Evolutionary conservation across 257 asterid genomes (phyloP).

Genomic region (Ligustrum vulgare): DNA sequence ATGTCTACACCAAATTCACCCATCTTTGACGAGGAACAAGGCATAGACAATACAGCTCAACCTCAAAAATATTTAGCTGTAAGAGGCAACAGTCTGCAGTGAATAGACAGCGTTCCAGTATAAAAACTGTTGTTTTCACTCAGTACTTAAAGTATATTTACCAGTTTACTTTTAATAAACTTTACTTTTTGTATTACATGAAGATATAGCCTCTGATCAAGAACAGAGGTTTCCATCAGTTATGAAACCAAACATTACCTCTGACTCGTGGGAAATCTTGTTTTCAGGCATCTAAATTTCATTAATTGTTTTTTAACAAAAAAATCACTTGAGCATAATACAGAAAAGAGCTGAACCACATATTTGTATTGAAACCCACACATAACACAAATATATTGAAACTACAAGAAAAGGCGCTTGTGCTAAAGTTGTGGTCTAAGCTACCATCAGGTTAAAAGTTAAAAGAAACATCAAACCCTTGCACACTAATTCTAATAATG

Average conservation of each 20-base stretch:
- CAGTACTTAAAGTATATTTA: too few relatives aligned
- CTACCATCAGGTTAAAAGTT: not conserved
- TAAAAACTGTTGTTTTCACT: too few relatives aligned
- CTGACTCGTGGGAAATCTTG: not conserved
- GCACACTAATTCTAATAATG: constrained; percentile 14
- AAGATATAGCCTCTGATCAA: not conserved
- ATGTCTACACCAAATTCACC: not conserved
- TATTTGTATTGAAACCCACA: not conserved
- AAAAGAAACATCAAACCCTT: not conserved
- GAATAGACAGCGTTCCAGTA: not conserved
- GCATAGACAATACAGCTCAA: not conserved
- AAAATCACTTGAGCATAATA: not conserved
- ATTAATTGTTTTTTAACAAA: not conserved
- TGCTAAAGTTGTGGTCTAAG: not conserved
- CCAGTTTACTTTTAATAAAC: too few relatives aligned
- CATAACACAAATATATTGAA: not conserved
- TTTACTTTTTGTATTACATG: too few relatives aligned
- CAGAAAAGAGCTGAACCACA: not conserved
- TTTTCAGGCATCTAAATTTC: not conserved
- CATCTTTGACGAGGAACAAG: not conserved
- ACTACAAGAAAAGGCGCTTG: not conserved
- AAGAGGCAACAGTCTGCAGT: not conserved
- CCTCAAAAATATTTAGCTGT: not conserved
- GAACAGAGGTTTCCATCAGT: not conserved
- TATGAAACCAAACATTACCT: not conserved